These are phyloP conservation scores for Capsicum chinense DNA, from an alignment of 257 asterid species.

Conservation along the genomic window DNA sequence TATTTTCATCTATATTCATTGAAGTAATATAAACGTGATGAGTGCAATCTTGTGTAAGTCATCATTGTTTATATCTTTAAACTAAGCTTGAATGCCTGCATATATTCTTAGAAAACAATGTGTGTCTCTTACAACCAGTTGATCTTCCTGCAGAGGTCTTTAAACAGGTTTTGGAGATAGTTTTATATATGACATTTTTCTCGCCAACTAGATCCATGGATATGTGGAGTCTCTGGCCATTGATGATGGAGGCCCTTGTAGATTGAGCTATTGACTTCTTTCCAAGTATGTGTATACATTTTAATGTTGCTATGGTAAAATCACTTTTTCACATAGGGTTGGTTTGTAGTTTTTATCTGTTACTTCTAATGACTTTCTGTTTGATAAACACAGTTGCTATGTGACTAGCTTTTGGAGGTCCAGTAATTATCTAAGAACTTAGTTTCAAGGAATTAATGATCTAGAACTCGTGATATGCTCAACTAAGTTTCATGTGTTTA, in stretches of 20 bases:
- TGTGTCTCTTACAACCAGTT: conserved; percentile 16
- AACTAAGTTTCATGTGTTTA: background rate
- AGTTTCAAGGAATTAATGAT: too few species aligned
- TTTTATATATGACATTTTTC: conserved; percentile 94
- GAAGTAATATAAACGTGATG: background rate
- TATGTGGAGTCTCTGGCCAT: conserved; percentile 99
- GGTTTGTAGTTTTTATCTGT: background rate
- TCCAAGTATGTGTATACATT: conserved; percentile 64
- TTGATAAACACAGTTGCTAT: conserved; percentile 1
- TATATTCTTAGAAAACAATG: background rate
- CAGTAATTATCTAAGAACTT: background rate
- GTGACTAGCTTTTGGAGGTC: background rate
- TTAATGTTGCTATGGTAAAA: background rate
- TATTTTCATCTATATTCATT: background rate
- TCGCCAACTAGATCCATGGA: conserved; percentile 91
- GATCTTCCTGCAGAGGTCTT: conserved; percentile 80
- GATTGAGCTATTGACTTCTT: conserved; percentile 99
- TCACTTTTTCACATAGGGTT: background rate
- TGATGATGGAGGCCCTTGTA: conserved; percentile 90
- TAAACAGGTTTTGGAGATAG: conserved; percentile 98
- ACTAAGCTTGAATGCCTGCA: too few species aligned
- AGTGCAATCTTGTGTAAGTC: background rate
- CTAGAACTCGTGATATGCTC: conserved; percentile 20
- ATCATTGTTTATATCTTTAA: too few species aligned
- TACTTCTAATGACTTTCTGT: background rate